Evolutionary conservation across 2,329 filamentous ascomycete species (phyloP).

Genomic region (Leptographium lundbergii): DNA sequence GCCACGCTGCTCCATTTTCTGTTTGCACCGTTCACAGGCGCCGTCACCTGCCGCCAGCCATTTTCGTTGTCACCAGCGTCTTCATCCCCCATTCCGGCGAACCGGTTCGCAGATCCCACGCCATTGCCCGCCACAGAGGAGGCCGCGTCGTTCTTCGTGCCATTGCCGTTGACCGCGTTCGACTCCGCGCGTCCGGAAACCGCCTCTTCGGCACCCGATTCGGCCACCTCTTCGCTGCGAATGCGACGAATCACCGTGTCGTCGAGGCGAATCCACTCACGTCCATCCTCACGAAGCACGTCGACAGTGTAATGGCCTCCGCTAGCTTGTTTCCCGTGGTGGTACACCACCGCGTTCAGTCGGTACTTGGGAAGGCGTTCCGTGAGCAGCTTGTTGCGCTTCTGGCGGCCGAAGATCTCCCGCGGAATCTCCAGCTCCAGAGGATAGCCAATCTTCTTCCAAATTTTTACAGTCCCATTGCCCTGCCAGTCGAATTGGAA

Average conservation of each 20-base stretch:
- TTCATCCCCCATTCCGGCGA: constrained; percentile 55
- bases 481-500: constrained; percentile 88
- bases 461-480: constrained; percentile 84
- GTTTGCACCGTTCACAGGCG: constrained; percentile 44
- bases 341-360: constrained; percentile 84
- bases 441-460: constrained; percentile 95
- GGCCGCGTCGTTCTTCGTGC: not conserved
- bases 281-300: constrained; percentile 83
- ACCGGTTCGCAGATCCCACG: constrained; percentile 53
- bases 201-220: constrained; percentile 68
- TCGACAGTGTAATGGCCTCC: constrained; percentile 98
- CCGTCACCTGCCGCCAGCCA: constrained; percentile 72
- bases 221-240: constrained; percentile 76
- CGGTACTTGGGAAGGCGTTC: constrained; percentile 70
- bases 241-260: constrained; percentile 84
- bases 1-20: constrained; percentile 61
- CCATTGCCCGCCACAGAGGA: constrained; percentile 28
- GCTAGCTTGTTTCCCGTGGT: constrained; percentile 92
- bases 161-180: constrained; percentile 24
- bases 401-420: constrained; percentile 71
- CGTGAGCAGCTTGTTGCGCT: constrained; percentile 50
- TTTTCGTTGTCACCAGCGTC: constrained; percentile 50
- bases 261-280: constrained; percentile 91
- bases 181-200: constrained; percentile 21
- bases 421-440: constrained; percentile 87